Evolutionary conservation across 148 eudicot species (phyloP).

Genomic region (Tetragonia tetragonoides): DNA sequence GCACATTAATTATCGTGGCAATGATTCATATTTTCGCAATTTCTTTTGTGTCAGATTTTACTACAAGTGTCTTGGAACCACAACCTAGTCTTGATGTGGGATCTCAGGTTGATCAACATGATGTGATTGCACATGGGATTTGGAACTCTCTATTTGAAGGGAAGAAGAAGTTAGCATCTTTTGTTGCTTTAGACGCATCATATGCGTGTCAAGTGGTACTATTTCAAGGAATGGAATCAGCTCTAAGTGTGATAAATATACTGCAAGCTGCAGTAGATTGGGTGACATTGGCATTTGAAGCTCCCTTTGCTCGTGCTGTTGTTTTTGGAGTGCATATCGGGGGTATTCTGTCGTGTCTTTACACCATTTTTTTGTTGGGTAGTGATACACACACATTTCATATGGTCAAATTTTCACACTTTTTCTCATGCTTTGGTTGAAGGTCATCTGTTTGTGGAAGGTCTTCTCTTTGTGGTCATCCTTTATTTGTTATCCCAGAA

Average conservation of each 20-base stretch:
- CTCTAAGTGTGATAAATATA: slow-evolving; percentile 8
- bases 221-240: slow-evolving; percentile 24
- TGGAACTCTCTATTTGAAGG: not conserved
- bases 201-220: slow-evolving; percentile 8
- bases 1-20: no score
- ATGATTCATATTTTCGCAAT: no score
- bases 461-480: slow-evolving; percentile 80
- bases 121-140: not conserved
- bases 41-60: no score
- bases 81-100: not conserved
- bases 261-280: slow-evolving; percentile 53
- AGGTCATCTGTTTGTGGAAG: slow-evolving; percentile 98
- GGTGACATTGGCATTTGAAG: slow-evolving; percentile 56
- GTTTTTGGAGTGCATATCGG: slow-evolving; percentile 87
- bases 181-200: not conserved
- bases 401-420: not conserved
- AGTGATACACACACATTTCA: not conserved
- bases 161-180: not conserved
- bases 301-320: slow-evolving; percentile 64
- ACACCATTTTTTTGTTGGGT: not conserved
- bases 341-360: slow-evolving; percentile 38
- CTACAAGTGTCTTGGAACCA: no score
- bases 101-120: not conserved
- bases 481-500: slow-evolving; percentile 73
- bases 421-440: slow-evolving; percentile 20